Base-by-base conservation (phyloP, 129 eudicot genomes). In the Helichrysum umbraculigerum region DNA sequence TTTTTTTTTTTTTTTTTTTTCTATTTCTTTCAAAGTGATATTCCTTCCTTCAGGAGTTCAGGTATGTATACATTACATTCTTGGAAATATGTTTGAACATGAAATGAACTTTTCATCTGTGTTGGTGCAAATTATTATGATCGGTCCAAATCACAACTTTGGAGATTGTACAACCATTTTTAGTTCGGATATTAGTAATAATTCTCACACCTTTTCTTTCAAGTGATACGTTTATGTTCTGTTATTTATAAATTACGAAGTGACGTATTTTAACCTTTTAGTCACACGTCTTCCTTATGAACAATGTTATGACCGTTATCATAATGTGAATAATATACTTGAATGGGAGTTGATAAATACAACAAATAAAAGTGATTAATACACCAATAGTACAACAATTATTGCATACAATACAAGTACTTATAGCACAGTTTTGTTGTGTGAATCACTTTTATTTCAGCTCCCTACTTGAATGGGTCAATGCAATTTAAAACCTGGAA, bases 41-140 rank as follows among this genome's bases (percentile, higher is more conserved):
- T 62, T 62, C 17, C 64, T 20, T 58, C 10, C 34, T 62, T 62
- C 14, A 12, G 0, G 62, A 57, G 28, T 20, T 57, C 4, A 2
- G 77, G 63, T 51, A 19, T 72, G 60, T 63, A 65, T 35, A 56
- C 37, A 37, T 35, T 72, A 72, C 78, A 64, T 50, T 79, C 22
- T 63, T 61, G 4, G 16, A 22, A 33, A 25, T 29, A 19, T 74
- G 28, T 60, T 41, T 44, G 16, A 66, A 66, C 71, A 66, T 66
- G 50, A 66, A 33, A 35, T 66, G 29, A 33, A 35, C 30, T 9
- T 33, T 34, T 66, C 34, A 66, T 19, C 28, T 4, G 6, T 34
- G 16, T 66, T 20, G 51, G 19, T 66, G 71, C 51, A 35, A 6
- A 66, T 17, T 17, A 52, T 52, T 52, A 19, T 52, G 19, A 19